These are phyloP conservation scores for Scytalidium sp. DNA, from an alignment of 2,329 filamentous ascomycete species.

Conservation along the genomic window DNA sequence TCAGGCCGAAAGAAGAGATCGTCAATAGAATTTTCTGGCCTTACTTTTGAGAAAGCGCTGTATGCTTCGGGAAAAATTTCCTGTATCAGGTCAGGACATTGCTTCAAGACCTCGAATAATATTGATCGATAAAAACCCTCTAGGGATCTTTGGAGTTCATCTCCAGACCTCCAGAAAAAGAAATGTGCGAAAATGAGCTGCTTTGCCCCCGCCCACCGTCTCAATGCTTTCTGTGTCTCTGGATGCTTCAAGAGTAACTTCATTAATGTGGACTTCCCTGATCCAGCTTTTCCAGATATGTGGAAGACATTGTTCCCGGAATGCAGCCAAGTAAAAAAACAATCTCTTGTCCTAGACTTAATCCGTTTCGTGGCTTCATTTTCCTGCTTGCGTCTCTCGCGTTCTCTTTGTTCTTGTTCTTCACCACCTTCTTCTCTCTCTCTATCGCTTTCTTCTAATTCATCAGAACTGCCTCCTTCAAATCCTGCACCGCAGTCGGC, in stretches of 20 bases:
- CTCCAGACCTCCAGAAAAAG: slow-evolving; percentile 25
- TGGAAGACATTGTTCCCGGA: slow-evolving; percentile 1
- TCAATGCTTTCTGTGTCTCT: not conserved
- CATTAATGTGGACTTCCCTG: slow-evolving; percentile 23
- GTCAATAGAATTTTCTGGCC: too few species aligned
- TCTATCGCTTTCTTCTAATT: too few species aligned
- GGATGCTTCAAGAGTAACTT: slow-evolving; percentile 14
- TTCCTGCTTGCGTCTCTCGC: too few species aligned
- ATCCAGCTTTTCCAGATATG: slow-evolving; percentile 10
- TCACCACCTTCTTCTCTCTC: too few species aligned
- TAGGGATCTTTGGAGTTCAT: slow-evolving; percentile 13
- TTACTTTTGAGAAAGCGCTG: too few species aligned
- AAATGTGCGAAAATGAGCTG: slow-evolving; percentile 18
- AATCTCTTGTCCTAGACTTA: too few species aligned
- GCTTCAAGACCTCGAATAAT: slow-evolving; percentile 4
- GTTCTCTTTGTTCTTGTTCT: too few species aligned
- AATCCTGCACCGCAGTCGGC: too few species aligned
- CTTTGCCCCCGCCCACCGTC: slow-evolving; percentile 12
- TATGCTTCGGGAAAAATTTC: not conserved
- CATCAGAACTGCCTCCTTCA: too few species aligned
- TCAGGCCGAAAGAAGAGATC: not conserved
- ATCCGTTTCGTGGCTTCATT: too few species aligned
- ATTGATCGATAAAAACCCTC: slow-evolving; percentile 17
- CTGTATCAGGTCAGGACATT: slow-evolving; percentile 1
- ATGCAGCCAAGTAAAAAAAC: slow-evolving; percentile 7